These are phyloP conservation scores for Staphylotrichum longicolle DNA, from an alignment of 495 filamentous ascomycete genomes.

Conservation along the genomic window DNA sequence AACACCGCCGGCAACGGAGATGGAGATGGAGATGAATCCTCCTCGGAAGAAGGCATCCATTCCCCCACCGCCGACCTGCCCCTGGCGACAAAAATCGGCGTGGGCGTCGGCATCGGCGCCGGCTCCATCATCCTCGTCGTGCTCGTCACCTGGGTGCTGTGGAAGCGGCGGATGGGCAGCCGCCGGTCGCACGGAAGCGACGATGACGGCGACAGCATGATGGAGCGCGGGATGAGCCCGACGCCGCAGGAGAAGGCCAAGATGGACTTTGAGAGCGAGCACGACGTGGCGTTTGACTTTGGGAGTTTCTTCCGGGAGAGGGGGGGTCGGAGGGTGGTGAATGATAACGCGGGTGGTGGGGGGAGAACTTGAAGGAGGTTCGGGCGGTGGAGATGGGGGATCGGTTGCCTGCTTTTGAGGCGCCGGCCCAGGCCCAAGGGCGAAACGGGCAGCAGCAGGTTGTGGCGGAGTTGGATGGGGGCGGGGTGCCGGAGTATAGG, in stretches of 20 bases:
- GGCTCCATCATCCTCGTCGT: constrained; percentile 16
- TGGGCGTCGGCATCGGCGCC: constrained; percentile 25
- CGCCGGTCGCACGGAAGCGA: not conserved
- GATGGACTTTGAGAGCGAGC: constrained; percentile 32
- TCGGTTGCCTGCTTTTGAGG: not conserved
- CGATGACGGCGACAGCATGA: too few species aligned
- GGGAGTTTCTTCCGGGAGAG: constrained; percentile 18
- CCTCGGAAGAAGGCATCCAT: not conserved
- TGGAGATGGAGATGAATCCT: not conserved
- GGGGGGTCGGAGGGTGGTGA: not conserved
- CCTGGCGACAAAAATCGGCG: constrained; percentile 26
- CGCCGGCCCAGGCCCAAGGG: not conserved
- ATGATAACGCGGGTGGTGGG: not conserved
- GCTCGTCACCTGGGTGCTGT: constrained; percentile 11
- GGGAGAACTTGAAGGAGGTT: not conserved
- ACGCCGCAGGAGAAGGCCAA: constrained; percentile 23
- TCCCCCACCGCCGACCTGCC: not conserved
- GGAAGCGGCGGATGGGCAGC: constrained; percentile 25
- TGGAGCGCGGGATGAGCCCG: not conserved
- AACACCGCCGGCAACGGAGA: too few species aligned
- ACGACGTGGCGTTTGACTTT: constrained; percentile 33
- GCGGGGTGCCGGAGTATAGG: constrained; percentile 7
- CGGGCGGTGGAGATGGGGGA: not conserved
- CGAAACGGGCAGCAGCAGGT: not conserved
- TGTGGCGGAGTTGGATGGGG: constrained; percentile 4